Evolutionary conservation across 2,329 filamentous ascomycete genomes (phyloP).

Genomic region (Magnaporthiopsis incrustans): DNA sequence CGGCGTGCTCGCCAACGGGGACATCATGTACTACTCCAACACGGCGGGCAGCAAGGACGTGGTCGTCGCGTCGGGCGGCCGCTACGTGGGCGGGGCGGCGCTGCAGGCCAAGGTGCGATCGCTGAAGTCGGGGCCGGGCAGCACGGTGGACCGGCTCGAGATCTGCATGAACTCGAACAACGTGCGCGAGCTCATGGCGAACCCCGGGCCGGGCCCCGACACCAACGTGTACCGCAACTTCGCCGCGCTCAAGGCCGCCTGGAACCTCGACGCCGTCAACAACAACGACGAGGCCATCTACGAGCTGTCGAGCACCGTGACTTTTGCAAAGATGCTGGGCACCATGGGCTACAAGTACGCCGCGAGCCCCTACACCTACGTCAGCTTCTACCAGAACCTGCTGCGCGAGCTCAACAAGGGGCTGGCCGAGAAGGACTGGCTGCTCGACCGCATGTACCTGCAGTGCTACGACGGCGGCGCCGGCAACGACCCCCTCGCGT

Average conservation of each 20-base stretch:
- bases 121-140: constrained; percentile 10
- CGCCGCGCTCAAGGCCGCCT: constrained; percentile 28
- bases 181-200: constrained; percentile 28
- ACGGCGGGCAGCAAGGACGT: constrained; percentile 27
- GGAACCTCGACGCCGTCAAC: constrained; percentile 36
- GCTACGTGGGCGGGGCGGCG: constrained; percentile 40
- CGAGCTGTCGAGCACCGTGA: constrained; percentile 31
- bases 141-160: constrained; percentile 30
- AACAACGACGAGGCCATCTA: constrained; percentile 38
- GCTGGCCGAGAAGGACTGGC: constrained; percentile 15
- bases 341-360: constrained; percentile 33
- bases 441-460: constrained; percentile 33
- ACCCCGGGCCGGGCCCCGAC: constrained; percentile 22
- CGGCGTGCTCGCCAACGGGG: constrained; percentile 32
- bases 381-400: constrained; percentile 27
- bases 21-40: constrained; percentile 38
- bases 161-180: constrained; percentile 35
- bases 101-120: constrained; percentile 18
- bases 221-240: constrained; percentile 32
- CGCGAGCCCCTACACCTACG: constrained; percentile 33
- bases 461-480: constrained; percentile 38
- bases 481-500: constrained; percentile 29
- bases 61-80: constrained; percentile 27
- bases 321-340: constrained; percentile 33
- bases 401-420: constrained; percentile 22